These are phyloP conservation scores for Colletotrichum somersetense DNA, from an alignment of 2,329 filamentous ascomycete genomes.

Conservation along the genomic window DNA sequence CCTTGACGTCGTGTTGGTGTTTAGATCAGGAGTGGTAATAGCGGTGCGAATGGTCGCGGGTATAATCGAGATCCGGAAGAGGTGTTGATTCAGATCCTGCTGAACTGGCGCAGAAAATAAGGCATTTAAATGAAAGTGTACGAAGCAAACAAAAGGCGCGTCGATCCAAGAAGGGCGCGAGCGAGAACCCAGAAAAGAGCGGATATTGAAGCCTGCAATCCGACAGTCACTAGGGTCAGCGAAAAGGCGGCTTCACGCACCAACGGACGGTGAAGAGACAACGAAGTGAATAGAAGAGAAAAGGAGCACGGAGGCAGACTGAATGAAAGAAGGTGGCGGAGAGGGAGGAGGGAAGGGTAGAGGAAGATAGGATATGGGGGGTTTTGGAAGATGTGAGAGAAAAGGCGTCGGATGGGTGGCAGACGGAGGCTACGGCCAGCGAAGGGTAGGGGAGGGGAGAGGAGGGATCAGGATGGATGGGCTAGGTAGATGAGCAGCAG, in stretches of 20 bases:
- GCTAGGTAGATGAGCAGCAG: slow-evolving; percentile 38
- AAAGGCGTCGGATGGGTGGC: slow-evolving; percentile 21
- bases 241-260: slow-evolving; percentile 33
- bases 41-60: slow-evolving; percentile 27
- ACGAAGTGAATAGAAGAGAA: slow-evolving; percentile 34
- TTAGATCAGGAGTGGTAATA: not conserved
- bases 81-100: slow-evolving; percentile 65
- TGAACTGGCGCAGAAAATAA: slow-evolving; percentile 56
- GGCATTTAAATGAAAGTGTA: slow-evolving; percentile 50
- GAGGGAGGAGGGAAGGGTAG: slow-evolving; percentile 40
- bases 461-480: slow-evolving; percentile 14
- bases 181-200: slow-evolving; percentile 45
- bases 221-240: slow-evolving; percentile 42
- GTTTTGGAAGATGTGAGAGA: slow-evolving; percentile 46
- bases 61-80: slow-evolving; percentile 25
- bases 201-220: slow-evolving; percentile 52
- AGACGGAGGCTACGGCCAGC: not conserved
- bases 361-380: slow-evolving; percentile 27
- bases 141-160: slow-evolving; percentile 43
- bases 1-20: not conserved
- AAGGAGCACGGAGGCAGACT: slow-evolving; percentile 41
- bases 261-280: slow-evolving; percentile 50
- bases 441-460: slow-evolving; percentile 33
- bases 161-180: slow-evolving; percentile 30
- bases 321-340: slow-evolving; percentile 43